Base-by-base conservation (phyloP, 192 early-diverging fungal species). In the Entomortierella beljakovae region DNA sequence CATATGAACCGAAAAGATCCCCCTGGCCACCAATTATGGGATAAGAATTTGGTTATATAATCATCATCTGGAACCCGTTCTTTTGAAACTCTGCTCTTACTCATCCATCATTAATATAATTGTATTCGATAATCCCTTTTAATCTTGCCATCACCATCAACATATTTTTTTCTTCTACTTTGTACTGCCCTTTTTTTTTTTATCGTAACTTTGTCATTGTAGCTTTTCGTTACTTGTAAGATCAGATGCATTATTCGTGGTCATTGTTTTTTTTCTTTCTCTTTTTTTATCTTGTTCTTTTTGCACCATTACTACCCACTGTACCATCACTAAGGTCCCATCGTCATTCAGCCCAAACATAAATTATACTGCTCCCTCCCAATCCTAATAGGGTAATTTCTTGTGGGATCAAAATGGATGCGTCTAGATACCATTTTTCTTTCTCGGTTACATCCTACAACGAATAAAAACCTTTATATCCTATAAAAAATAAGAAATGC, bases 1-100 rank as follows among this genome's bases (percentile, higher is more conserved):
- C 67, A 13, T 79, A 79, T 40, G 75, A 79, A 42, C 75, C 75
- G 40, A 79, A 79, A 57, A 66, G 75, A 23, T 56, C 67, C 0
- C 75, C 75, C 13, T 79, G 75, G 75, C 75, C 75, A 53, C 75
- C 67, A 43, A 60, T 79, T 37, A 79, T 79, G 61, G 50, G 15
- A 2, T 79, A 70, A 65, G 50, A 11, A 18, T 43, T 9, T 43
- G 9, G 9, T 43, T 18, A n/a, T n/a, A n/a, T n/a, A n/a, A n/a
- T n/a, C n/a, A n/a, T n/a, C n/a, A n/a, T n/a, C n/a, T n/a, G n/a
- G n/a, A n/a, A n/a, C n/a, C n/a, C n/a, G n/a, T n/a, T n/a, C n/a
- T n/a, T n/a, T n/a, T n/a, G n/a, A n/a, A n/a, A n/a, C n/a, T n/a
- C n/a, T n/a, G n/a, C n/a, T n/a, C n/a, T n/a, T n/a, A n/a, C n/a